phyloP scores from a whole-genome alignment of 108 stramenopile genomes.

The Skeletonema marinoi region DNA sequence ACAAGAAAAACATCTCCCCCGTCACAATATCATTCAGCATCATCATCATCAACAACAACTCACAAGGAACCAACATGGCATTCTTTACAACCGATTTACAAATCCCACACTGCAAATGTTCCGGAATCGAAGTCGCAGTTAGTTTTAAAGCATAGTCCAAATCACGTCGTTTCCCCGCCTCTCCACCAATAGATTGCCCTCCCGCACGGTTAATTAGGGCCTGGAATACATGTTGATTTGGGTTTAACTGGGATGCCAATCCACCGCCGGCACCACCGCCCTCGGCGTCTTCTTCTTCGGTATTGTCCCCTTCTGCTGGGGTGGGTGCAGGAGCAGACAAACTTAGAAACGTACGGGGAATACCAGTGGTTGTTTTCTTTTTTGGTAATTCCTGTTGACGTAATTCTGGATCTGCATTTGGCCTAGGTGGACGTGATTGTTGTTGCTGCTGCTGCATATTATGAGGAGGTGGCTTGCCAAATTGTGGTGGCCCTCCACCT shows the following conservation, averaged over 20 bases:
- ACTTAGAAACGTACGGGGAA: constrained; percentile 82
- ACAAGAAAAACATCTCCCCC: not conserved
- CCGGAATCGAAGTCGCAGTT: constrained; percentile 75
- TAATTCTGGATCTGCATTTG: constrained; percentile 85
- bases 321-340: constrained; percentile 57
- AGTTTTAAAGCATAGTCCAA: constrained; percentile 82
- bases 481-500: constrained; percentile 9
- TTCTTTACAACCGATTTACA: constrained; percentile 70
- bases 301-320: constrained; percentile 4
- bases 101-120: constrained; percentile 82
- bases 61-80: constrained; percentile 87
- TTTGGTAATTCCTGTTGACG: constrained; percentile 68
- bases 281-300: not conserved
- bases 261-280: constrained; percentile 6
- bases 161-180: constrained; percentile 54
- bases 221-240: constrained; percentile 72
- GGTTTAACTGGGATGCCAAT: constrained; percentile 59
- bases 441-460: constrained; percentile 4
- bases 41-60: constrained; percentile 16
- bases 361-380: constrained; percentile 79
- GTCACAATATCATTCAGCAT: not conserved
- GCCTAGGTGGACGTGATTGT: constrained; percentile 38
- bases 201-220: constrained; percentile 76
- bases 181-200: constrained; percentile 63
- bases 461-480: constrained; percentile 32